Evolutionary conservation across 2,329 filamentous ascomycete genomes (phyloP), one percentile per base, ranked within the genome.

Genomic region (Podosphaera aphanis): DNA sequence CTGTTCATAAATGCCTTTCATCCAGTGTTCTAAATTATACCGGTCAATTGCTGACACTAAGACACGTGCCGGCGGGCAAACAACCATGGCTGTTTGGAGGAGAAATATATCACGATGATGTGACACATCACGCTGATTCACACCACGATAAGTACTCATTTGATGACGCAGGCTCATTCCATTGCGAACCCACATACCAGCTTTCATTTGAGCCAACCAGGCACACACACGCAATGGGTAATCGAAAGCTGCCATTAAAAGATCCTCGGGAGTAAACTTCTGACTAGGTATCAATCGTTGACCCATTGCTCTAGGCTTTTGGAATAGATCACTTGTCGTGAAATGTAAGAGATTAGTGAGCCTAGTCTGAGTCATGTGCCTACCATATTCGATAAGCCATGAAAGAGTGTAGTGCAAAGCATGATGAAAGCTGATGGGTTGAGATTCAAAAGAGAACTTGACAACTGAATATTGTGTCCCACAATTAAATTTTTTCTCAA

Each of bases 121-220:
- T 1, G 84, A 85, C 18, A 94, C 82, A 60, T 98, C 90, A 52
- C 90, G 72, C 56, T 92, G 83, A 10, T 77, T 75, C 13, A 94
- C 84, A 36, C 84, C 86, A 15, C 85, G 78, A 59, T 98, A 98
- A 16, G 86, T 90, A 45, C 81, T 81, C 59, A 92, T 90, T 62
- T 98, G 90, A 60, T 98, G 90, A 35, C 88, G 77, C 44, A 98
- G 71, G 55, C 88, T 95, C 57, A 98, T 84, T 2, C 90, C 90
- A 58, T 98, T 98, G 47, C 90, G 77, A 51, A 98, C 88, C 90
- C 92, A 98, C 77, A 95, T 93, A 44, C 85, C 83, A 16, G 88
- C 85, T 61, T 93, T 93, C 76, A 98, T 95, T 64, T 98, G 92
- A 5, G 90, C 83, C 27, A 98, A 68, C 90, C 90, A 98, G 18